phyloP scores from a whole-genome alignment of 345 rosid genomes.

The Trapa incisa region DNA sequence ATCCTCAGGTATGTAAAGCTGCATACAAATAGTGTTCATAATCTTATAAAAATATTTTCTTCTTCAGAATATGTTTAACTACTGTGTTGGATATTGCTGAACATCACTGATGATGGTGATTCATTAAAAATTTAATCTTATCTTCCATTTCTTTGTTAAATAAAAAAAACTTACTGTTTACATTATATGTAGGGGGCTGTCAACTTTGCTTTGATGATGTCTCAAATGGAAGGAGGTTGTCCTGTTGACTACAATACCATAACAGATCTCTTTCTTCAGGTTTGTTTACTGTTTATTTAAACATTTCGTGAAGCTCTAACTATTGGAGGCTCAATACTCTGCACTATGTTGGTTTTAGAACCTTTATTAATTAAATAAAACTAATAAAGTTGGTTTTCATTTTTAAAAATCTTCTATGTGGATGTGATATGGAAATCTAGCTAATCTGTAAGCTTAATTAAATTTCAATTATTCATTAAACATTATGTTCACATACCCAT shows the following conservation, averaged over 20 bases:
- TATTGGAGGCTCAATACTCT: neutral
- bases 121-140: neutral
- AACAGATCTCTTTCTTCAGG: conserved; percentile 99
- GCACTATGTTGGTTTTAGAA: neutral
- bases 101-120: neutral
- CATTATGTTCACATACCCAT: too few species aligned
- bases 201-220: conserved; percentile 98
- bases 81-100: neutral
- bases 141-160: neutral
- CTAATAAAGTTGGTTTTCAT: neutral
- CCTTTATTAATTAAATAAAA: neutral
- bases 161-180: neutral
- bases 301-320: neutral
- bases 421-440: neutral
- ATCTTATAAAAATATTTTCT: neutral
- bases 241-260: conserved; percentile 94
- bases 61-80: neutral
- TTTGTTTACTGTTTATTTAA: conserved; percentile 11
- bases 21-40: neutral
- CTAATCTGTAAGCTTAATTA: neutral
- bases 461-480: too few species aligned
- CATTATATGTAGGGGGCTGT: conserved; percentile 67
- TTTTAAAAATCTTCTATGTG: neutral
- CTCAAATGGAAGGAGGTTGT: conserved; percentile 99
- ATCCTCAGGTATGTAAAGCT: conserved; percentile 58